Percentiles rank a stretch among this genome's conserved stretches.
These are phyloP conservation scores for Linum tenue DNA, from an alignment of 345 rosid genomes.

Conservation along the genomic window DNA sequence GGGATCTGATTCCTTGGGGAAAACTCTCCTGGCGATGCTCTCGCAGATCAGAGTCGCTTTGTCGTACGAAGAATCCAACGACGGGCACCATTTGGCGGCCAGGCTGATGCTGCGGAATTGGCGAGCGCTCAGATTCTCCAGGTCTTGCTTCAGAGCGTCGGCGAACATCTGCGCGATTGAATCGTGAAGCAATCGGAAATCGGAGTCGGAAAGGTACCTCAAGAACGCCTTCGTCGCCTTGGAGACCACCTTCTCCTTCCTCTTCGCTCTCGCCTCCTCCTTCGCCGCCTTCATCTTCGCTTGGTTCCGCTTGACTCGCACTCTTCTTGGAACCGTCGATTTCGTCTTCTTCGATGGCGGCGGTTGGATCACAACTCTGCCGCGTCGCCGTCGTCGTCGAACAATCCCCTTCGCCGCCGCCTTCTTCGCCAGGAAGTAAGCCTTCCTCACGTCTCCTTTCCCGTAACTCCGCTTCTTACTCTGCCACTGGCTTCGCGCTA, in stretches of 20 bases:
- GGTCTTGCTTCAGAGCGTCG: not conserved
- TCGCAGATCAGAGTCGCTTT: no score
- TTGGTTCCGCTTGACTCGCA: not conserved
- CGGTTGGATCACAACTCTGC: not conserved
- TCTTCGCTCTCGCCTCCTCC: not conserved
- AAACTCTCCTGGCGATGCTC: conserved; percentile 4
- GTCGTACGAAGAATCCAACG: conserved; percentile 1
- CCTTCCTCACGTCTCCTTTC: not conserved
- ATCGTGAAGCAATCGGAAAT: conserved; percentile 1
- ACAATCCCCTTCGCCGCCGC: not conserved
- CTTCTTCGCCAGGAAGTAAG: not conserved
- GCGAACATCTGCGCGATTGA: conserved; percentile 1
- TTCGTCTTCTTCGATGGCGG: not conserved
- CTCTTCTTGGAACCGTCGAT: not conserved
- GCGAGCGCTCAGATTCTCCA: not conserved
- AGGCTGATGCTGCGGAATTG: conserved; percentile 8
- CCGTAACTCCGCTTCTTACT: not conserved
- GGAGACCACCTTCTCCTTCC: not conserved
- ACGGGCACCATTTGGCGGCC: conserved; percentile 17
- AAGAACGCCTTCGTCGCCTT: not conserved
- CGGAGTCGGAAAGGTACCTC: not conserved
- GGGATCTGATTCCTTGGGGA: conserved; percentile 4
- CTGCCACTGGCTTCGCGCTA: not conserved
- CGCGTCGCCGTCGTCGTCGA: not conserved
- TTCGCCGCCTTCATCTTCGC: not conserved